Conservation (phyloP, 208 protist species). For the Trichomonas gallinae region DNA sequence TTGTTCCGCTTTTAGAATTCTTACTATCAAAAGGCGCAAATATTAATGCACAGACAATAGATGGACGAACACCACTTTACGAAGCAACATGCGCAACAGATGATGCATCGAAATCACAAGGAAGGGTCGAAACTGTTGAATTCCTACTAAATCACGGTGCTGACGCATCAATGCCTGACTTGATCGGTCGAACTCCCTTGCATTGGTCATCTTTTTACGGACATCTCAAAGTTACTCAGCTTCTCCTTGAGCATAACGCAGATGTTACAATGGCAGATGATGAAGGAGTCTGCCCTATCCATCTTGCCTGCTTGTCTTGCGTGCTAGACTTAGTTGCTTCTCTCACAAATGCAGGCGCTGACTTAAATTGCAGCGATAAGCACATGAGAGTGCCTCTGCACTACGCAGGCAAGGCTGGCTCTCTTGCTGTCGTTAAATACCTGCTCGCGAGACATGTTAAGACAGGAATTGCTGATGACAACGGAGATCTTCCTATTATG, state of each 20-base stretch:
- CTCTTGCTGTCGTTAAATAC: neutral
- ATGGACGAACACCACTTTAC: neutral
- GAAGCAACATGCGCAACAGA: constrained; percentile 1
- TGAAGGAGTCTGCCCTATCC: neutral
- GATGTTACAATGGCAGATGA: neutral
- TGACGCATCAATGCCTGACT: neutral
- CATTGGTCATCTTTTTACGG: neutral
- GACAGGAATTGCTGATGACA: neutral
- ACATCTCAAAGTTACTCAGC: neutral
- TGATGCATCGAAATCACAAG: neutral
- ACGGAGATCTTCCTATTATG: neutral
- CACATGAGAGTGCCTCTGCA: neutral
- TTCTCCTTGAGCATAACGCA: neutral
- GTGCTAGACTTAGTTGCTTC: neutral
- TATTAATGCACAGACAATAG: neutral
- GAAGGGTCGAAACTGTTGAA: neutral
- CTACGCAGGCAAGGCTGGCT: neutral
- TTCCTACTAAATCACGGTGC: neutral
- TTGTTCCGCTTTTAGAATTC: neutral
- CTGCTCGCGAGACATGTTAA: neutral
- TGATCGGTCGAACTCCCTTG: neutral
- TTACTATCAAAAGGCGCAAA: neutral
- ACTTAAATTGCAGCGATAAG: neutral
- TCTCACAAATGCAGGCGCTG: neutral
- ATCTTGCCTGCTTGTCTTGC: neutral